These are phyloP conservation scores for Calonectria pteridis DNA, from an alignment of 2,329 filamentous ascomycete genomes.

Conservation along the genomic window DNA sequence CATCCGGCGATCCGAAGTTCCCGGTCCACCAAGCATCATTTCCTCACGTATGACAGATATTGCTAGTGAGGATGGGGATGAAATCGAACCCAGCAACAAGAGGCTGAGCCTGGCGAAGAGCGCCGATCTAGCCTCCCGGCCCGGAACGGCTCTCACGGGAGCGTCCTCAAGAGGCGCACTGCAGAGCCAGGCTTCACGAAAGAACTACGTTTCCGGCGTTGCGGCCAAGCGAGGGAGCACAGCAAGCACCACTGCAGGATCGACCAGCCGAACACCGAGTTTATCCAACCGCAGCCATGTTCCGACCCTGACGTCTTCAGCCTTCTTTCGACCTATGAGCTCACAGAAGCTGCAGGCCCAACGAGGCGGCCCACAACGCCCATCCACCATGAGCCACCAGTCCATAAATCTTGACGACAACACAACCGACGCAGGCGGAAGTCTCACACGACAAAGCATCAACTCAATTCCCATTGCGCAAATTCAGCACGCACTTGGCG, in stretches of 20 bases:
- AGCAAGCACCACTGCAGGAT: slow-evolving; percentile 61
- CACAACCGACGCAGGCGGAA: slow-evolving; percentile 60
- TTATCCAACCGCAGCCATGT: slow-evolving; percentile 87
- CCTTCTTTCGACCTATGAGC: slow-evolving; percentile 97
- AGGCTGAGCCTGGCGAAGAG: slow-evolving; percentile 50
- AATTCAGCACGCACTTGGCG: slow-evolving; percentile 42
- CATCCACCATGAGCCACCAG: slow-evolving; percentile 55
- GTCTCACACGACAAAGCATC: slow-evolving; percentile 65
- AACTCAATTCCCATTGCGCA: slow-evolving; percentile 62
- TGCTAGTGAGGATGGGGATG: slow-evolving; percentile 67
- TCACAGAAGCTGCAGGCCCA: slow-evolving; percentile 95
- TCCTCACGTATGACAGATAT: slow-evolving; percentile 80
- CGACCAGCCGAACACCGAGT: slow-evolving; percentile 66
- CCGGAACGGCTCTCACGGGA: slow-evolving; percentile 66
- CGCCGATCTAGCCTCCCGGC: slow-evolving; percentile 62
- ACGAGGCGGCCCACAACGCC: slow-evolving; percentile 69
- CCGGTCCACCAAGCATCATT: slow-evolving; percentile 73
- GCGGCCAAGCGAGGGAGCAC: slow-evolving; percentile 60
- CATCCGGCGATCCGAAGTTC: slow-evolving; percentile 55
- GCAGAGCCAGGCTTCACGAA: slow-evolving; percentile 69
- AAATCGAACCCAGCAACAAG: slow-evolving; percentile 49
- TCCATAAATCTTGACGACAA: slow-evolving; percentile 53
- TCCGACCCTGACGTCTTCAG: slow-evolving; percentile 87
- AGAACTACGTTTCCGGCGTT: slow-evolving; percentile 56
- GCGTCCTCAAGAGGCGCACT: slow-evolving; percentile 58